phyloP scores from a whole-genome alignment of 768 basidiomycete species.

The Mycena latifolia region DNA sequence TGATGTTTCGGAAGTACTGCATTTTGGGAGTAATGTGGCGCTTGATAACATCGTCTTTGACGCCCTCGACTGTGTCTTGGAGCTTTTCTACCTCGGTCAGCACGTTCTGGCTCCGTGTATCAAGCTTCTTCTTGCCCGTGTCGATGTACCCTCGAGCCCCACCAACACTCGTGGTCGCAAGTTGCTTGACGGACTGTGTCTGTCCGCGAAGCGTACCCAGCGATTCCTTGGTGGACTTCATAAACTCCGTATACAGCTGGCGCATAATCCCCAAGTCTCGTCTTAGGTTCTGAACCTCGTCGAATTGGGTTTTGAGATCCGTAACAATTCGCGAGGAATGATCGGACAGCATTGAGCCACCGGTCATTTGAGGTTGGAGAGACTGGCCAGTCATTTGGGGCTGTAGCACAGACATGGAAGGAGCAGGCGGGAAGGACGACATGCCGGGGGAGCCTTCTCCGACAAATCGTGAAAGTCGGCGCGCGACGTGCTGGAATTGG shows the following conservation, averaged over 20 bases:
- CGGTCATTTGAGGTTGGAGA: conserved; percentile 79
- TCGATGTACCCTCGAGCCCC: conserved; percentile 92
- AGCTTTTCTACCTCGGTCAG: conserved; percentile 95
- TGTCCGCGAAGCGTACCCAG: conserved; percentile 83
- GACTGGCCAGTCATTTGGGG: conserved; percentile 78
- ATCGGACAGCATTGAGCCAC: conserved; percentile 79
- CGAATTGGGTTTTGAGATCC: conserved; percentile 93
- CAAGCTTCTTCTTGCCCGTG: conserved; percentile 93
- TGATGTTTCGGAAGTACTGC: conserved; percentile 75
- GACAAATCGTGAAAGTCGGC: conserved; percentile 80
- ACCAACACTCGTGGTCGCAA: conserved; percentile 85
- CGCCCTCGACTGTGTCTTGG: conserved; percentile 88
- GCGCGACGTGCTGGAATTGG: conserved; percentile 80
- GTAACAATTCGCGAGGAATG: conserved; percentile 79
- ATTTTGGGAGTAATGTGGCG: conserved; percentile 88
- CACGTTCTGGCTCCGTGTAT: conserved; percentile 87
- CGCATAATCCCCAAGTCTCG: conserved; percentile 94
- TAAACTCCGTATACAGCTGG: conserved; percentile 95
- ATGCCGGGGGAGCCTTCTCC: conserved; percentile 54
- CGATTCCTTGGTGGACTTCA: conserved; percentile 90
- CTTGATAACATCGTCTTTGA: conserved; percentile 93
- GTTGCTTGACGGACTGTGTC: conserved; percentile 88
- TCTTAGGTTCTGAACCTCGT: conserved; percentile 94
- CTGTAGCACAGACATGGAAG: conserved; percentile 53
- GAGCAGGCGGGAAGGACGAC: conserved; percentile 39